phyloP scores from a whole-genome alignment of 1,284 basidiomycete genomes.

The Moniliella sp. region DNA sequence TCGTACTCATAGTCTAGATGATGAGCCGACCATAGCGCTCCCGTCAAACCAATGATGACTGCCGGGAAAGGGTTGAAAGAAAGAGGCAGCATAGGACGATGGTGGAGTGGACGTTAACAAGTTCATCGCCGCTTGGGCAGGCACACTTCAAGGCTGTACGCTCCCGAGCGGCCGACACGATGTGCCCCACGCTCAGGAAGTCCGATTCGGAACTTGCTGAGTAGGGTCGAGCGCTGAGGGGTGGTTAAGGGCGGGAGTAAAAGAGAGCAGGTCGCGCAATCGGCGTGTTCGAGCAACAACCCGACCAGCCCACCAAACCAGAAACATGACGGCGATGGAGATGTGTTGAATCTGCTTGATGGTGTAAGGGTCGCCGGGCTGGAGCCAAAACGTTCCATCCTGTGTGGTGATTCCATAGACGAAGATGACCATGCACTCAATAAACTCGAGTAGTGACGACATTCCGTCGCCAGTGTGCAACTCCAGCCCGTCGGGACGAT shows the following conservation, averaged over 20 bases:
- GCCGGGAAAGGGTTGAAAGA: constrained; percentile 70
- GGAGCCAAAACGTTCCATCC: constrained; percentile 80
- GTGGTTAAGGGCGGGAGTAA: constrained; percentile 9
- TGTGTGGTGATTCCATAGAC: constrained; percentile 72
- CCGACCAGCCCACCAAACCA: constrained; percentile 76
- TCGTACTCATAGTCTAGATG: constrained; percentile 70
- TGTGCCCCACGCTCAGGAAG: too few relatives aligned
- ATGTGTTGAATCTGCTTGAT: constrained; percentile 89
- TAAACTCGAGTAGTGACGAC: constrained; percentile 49
- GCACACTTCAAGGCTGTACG: too few relatives aligned
- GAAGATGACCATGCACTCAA: constrained; percentile 70
- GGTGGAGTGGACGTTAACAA: constrained; percentile 12
- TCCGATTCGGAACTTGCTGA: too few relatives aligned
- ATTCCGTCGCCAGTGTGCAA: constrained; percentile 9
- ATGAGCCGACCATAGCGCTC: constrained; percentile 85
- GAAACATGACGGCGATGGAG: constrained; percentile 88
- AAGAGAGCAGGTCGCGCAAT: constrained; percentile 14
- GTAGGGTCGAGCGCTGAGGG: constrained; percentile 7
- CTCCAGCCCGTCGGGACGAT: constrained; percentile 1
- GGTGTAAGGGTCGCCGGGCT: constrained; percentile 58
- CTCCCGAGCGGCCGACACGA: too few relatives aligned
- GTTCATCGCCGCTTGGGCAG: constrained; percentile 5
- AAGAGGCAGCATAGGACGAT: constrained; percentile 47
- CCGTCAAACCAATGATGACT: constrained; percentile 74
- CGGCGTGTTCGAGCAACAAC: constrained; percentile 63